Base-by-base conservation (phyloP, 371 early-diverging fungal genomes). In the Parasitella parasitica region DNA sequence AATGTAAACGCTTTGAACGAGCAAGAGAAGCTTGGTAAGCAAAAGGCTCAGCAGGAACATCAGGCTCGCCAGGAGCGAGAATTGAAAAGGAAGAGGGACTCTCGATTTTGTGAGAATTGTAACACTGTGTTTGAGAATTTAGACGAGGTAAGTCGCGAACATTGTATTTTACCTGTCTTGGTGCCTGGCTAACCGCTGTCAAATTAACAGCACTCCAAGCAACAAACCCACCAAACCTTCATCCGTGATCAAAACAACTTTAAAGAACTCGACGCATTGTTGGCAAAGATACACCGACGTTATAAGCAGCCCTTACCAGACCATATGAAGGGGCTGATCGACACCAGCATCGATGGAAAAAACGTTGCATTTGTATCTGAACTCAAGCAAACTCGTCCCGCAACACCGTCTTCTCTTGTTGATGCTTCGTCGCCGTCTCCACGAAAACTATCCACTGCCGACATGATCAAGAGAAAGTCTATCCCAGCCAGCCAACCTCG, bases 41-140 rank as follows among this genome's bases (percentile, higher is more conserved):
- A 63, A 27, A 43, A 26, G 4, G 20, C 35, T 13, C 46, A 57
- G 55, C 20, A 58, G 22, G 59, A 49, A 39, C 30, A 65, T 13
- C 32, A 55, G 43, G 38, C 58, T 27, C 51, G 51, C 51, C 61
- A 28, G 50, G 52, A 56, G 32, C 34, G 32, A 37, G 50, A 41
- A 37, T 11, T 55, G 54, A n/a, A 49, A 20, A 32, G 53, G 54
- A 53, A 39, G 36, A 56, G 59, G 18, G 57, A 62, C 24, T 28
- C 52, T 12, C 67, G 67, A 3, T 79, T 55, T 27, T 79, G 80
- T 43, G 80, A 79, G 35, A 79, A 73, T 37, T 79, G 80, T 58
- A 72, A 72, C 35, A 54, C 60, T 36, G 43, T 61, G 13, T 79
- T 71, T 57, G 41, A 52, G 15, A 37, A 58, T 22, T 50, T 69